Evolutionary conservation across 805 yeast genomes (phyloP).

Genomic region (Saccharomycopsis fermentans): DNA sequence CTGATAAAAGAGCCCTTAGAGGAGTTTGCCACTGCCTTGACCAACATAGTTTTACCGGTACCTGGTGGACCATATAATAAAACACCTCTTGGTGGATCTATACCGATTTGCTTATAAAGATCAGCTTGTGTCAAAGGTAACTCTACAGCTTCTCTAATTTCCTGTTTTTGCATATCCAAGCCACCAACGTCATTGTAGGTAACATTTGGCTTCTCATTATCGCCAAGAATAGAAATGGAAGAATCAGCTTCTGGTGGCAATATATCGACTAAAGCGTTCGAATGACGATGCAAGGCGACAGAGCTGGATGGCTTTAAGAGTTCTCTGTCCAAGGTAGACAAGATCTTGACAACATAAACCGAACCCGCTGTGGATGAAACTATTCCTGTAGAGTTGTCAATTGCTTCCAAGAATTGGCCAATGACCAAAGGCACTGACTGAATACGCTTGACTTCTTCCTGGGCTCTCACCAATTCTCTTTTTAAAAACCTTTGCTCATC

Average conservation of each 20-base stretch:
- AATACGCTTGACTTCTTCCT: constrained; percentile 95
- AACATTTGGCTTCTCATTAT: constrained; percentile 84
- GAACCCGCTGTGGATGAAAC: constrained; percentile 97
- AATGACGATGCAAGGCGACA: constrained; percentile 96
- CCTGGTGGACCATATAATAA: constrained; percentile 99
- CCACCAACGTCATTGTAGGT: constrained; percentile 99
- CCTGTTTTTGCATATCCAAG: constrained; percentile 97
- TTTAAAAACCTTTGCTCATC: constrained; percentile 96
- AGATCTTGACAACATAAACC: constrained; percentile 88
- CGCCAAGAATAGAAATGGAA: constrained; percentile 87
- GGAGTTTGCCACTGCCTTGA: constrained; percentile 95
- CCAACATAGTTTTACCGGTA: constrained; percentile 98
- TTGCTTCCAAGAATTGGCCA: constrained; percentile 96
- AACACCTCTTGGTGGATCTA: constrained; percentile 98
- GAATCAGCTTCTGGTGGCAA: constrained; percentile 99
- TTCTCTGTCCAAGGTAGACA: constrained; percentile 92
- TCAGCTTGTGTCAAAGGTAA: constrained; percentile 94
- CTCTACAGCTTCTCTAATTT: constrained; percentile 97
- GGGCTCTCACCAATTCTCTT: constrained; percentile 90
- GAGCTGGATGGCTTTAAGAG: constrained; percentile 88
- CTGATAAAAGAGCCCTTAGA: constrained; percentile 94
- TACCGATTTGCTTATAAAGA: constrained; percentile 92
- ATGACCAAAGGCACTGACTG: constrained; percentile 96
- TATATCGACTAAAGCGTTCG: constrained; percentile 94
- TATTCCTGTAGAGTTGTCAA: constrained; percentile 92